Percentiles rank a stretch among this genome's conserved stretches.
These are phyloP conservation scores for Emydomyces testavorans DNA, from an alignment of 2,329 filamentous ascomycete genomes.

Conservation along the genomic window DNA sequence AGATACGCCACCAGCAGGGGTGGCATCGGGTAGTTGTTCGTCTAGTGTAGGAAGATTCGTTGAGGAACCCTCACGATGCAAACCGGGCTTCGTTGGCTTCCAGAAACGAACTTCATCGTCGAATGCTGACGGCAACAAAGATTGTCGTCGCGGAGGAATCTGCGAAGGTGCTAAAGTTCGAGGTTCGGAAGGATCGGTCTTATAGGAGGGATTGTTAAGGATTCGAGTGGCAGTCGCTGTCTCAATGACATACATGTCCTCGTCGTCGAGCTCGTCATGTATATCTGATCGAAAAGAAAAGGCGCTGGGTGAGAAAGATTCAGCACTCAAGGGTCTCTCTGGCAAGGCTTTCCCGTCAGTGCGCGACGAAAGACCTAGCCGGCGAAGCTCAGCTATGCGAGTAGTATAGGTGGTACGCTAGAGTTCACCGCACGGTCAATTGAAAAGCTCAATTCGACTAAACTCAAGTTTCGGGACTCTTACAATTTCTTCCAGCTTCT, in stretches of 20 bases:
- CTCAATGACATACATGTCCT: constrained; percentile 37
- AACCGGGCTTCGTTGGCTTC: constrained; percentile 21
- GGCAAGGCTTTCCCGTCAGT: constrained; percentile 64
- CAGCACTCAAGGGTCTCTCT: constrained; percentile 52
- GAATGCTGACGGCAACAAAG: constrained; percentile 28
- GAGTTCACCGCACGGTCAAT: background rate
- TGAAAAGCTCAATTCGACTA: background rate
- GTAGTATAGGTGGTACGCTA: constrained; percentile 82
- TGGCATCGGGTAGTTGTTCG: constrained; percentile 1
- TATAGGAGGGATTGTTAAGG: constrained; percentile 29
- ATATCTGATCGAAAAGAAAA: constrained; percentile 22
- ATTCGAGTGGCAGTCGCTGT: constrained; percentile 45
- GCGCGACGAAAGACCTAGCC: constrained; percentile 47
- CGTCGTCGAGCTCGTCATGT: constrained; percentile 18
- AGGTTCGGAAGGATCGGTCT: constrained; percentile 20
- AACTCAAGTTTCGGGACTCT: constrained; percentile 32
- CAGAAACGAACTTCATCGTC: constrained; percentile 22
- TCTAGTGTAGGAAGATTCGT: constrained; percentile 15
- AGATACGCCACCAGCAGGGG: background rate
- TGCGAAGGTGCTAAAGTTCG: constrained; percentile 22
- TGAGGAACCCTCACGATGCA: constrained; percentile 35
- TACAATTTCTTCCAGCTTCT: constrained; percentile 85
- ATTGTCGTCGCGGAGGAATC: constrained; percentile 30
- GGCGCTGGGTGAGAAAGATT: constrained; percentile 39
- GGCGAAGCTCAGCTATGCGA: constrained; percentile 74